Base-by-base conservation (phyloP, 2,329 filamentous ascomycete species). In the Fusarium heterosporum region DNA sequence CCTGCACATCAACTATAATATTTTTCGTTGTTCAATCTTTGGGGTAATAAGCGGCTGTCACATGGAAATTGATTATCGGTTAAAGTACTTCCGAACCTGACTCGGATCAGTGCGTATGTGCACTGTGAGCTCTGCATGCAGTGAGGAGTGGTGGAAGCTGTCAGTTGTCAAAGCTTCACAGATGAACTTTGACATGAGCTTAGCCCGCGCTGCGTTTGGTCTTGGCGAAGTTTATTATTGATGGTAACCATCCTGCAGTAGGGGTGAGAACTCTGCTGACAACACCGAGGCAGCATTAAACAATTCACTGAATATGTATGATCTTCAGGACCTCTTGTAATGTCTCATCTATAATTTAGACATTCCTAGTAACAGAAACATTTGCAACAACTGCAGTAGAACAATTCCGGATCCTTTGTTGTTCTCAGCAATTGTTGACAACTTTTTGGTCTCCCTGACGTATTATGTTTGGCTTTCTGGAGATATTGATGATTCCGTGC, bases 11-110 rank as follows among this genome's bases (percentile, higher is more conserved):
- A 6, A 22, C 22, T 22, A 6, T 22, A 6, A 22, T 14, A 17
- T 16, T 22, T 54, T 45, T 36, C 17, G 14, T 34, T 49, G 42
- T 60, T 43, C 26, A 34, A 22, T 6, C 22, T 22, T 6, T 22
- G 6, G 22, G 22, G 22, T 22, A 22, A 6, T 48, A 29, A 36
- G 17, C 25, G 22, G 19, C 59, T 64, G 36, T 63, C 60, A 63
- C 60, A 72, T 72, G 68, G 53, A 53, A 56, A 69, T 63, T 36
- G 48, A 45, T 64, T 28, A 29, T 63, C 61, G 54, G 48, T 48
- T 40, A 42, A 32, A 60, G 25, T 25, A n/a, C 6, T 9, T 36
- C 8, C 34, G 10, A 38, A 28, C 43, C 22, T 36, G 38, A 19
- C 19, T 32, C 25, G 38, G 36, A 17, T n/a, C 30, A 49, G 22